Conservation (phyloP, 2,329 filamentous ascomycete genomes). For the Diaporthe sp. region DNA sequence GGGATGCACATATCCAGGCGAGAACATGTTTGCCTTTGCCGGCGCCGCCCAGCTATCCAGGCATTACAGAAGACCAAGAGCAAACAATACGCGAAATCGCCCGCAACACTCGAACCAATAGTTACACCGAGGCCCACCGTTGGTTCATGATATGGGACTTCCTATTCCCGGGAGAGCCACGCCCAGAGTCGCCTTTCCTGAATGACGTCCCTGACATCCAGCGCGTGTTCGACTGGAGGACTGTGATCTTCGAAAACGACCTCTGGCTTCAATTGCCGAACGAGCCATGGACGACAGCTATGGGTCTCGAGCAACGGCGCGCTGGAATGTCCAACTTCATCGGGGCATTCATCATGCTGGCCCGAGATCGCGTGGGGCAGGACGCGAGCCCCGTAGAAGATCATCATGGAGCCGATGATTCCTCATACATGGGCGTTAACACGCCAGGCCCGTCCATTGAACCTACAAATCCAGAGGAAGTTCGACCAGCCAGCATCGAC, state of each 20-base stretch:
- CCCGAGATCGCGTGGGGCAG: neutral
- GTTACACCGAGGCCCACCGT: neutral
- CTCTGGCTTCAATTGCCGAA: neutral
- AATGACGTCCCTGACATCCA: neutral
- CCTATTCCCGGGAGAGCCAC: neutral
- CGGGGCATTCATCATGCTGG: neutral
- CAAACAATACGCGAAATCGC: neutral
- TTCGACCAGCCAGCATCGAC: neutral
- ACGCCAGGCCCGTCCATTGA: neutral
- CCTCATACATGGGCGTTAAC: neutral
- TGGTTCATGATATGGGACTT: conserved; percentile 7
- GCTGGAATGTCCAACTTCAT: neutral
- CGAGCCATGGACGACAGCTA: neutral
- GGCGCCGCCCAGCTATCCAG: neutral
- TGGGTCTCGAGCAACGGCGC: neutral
- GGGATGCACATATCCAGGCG: neutral
- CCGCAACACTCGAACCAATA: neutral
- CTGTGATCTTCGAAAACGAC: neutral
- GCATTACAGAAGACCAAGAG: conserved; percentile 1
- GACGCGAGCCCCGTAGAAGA: neutral
- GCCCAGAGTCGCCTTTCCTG: neutral
- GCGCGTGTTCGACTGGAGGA: neutral
- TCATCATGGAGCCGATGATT: neutral
- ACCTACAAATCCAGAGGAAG: neutral
- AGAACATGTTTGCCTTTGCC: neutral